Evolutionary conservation across 345 rosid genomes (phyloP).

Genomic region (Camelina neglecta): DNA sequence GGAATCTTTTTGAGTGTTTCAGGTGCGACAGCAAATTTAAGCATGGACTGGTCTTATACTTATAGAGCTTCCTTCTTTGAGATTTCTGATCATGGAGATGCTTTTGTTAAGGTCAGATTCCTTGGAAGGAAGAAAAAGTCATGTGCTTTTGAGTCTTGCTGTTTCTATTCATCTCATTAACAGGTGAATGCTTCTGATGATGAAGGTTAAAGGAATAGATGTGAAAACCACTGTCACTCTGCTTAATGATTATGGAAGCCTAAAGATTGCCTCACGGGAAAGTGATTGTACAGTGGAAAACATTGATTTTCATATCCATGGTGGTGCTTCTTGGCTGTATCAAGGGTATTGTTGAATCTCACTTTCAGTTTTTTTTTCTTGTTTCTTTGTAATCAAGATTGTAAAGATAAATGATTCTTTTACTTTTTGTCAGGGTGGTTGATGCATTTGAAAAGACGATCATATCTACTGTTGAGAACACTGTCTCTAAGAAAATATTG

Average conservation of each 20-base stretch:
- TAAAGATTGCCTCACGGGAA: constrained; percentile 51
- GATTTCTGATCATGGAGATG: constrained; percentile 67
- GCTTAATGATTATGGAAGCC: constrained; percentile 51
- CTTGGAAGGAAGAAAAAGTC: not conserved
- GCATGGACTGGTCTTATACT: constrained; percentile 76
- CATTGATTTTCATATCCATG: constrained; percentile 63
- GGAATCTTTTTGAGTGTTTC: constrained; percentile 58
- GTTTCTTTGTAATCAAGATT: not conserved
- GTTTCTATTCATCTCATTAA: constrained; percentile 20
- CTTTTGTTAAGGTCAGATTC: constrained; percentile 59
- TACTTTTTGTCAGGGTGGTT: constrained; percentile 51
- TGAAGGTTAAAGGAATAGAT: constrained; percentile 71
- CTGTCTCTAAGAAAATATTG: constrained; percentile 53
- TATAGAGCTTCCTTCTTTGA: constrained; percentile 58
- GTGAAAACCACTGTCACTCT: constrained; percentile 48
- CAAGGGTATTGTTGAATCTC: constrained; percentile 53
- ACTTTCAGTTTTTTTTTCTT: not conserved
- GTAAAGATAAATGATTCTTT: not conserved
- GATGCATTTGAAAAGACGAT: constrained; percentile 66
- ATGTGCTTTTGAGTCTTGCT: not conserved
- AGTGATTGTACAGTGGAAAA: constrained; percentile 60
- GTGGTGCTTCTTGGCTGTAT: constrained; percentile 92
- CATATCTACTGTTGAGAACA: constrained; percentile 57
- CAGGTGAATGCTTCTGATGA: constrained; percentile 37
- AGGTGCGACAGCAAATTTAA: constrained; percentile 66